Percentiles rank a stretch among this genome's conserved stretches.
Evolutionary conservation across 257 asterid genomes (phyloP).

Genomic region (Capsicum baccatum): DNA sequence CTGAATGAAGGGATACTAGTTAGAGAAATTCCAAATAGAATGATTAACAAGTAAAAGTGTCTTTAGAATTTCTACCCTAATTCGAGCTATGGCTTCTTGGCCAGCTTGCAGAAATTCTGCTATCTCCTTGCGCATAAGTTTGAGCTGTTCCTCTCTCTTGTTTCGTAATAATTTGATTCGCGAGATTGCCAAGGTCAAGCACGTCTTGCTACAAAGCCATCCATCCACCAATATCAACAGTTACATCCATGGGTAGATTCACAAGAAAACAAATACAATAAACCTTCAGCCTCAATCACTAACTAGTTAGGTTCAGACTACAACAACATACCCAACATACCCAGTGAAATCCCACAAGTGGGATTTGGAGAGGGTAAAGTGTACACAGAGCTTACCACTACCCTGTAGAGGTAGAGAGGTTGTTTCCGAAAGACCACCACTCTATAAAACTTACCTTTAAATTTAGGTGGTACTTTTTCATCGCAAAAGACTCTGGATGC

Average conservation of each 20-base stretch:
- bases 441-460: too few species aligned
- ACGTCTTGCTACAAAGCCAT: conserved; percentile 75
- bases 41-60: neutral
- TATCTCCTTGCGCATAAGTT: conserved; percentile 84
- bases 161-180: conserved; percentile 90
- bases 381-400: too few species aligned
- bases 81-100: conserved; percentile 89
- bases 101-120: conserved; percentile 90
- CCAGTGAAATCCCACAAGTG: too few species aligned
- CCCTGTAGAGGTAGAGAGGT: too few species aligned
- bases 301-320: neutral
- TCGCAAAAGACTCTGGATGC: too few species aligned
- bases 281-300: neutral
- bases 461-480: too few species aligned
- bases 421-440: too few species aligned
- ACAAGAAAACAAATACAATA: conserved; percentile 20
- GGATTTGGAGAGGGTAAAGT: too few species aligned
- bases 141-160: conserved; percentile 82
- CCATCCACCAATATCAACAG: conserved; percentile 24
- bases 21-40: conserved; percentile 16
- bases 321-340: too few species aligned
- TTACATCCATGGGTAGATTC: neutral
- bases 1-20: conserved; percentile 38
- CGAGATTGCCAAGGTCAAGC: conserved; percentile 81
- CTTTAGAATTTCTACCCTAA: conserved; percentile 55